Evolutionary conservation across 2,329 filamentous ascomycete species (phyloP).

Genomic region (Malbranchea cinnamomea): DNA sequence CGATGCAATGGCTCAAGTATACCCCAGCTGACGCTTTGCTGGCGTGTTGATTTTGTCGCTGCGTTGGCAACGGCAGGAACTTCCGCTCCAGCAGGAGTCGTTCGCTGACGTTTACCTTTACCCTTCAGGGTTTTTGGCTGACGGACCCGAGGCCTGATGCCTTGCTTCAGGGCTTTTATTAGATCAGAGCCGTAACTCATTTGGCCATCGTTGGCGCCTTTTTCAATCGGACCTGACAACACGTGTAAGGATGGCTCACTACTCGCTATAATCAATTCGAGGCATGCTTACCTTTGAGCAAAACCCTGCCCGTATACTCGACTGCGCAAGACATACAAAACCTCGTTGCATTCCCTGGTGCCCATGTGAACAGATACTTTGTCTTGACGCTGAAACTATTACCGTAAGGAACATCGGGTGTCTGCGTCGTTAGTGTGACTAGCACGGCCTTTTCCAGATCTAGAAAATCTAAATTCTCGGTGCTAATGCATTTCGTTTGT

Average conservation of each 20-base stretch:
- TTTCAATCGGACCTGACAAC: constrained; percentile 75
- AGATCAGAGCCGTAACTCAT: constrained; percentile 67
- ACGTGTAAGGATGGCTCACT: constrained; percentile 17
- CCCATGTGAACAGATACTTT: constrained; percentile 89
- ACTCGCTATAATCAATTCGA: background rate
- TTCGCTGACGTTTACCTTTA: constrained; percentile 48
- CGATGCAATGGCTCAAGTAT: constrained; percentile 62
- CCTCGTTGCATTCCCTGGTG: constrained; percentile 67
- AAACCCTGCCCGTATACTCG: constrained; percentile 96
- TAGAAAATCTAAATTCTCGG: constrained; percentile 65
- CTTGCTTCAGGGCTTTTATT: constrained; percentile 55
- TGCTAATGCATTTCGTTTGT: constrained; percentile 87
- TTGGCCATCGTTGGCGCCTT: constrained; percentile 85
- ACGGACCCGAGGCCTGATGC: constrained; percentile 50
- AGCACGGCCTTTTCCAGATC: constrained; percentile 80
- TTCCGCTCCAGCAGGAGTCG: constrained; percentile 26
- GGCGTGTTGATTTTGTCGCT: constrained; percentile 22
- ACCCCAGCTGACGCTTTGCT: constrained; percentile 51
- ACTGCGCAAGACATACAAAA: constrained; percentile 78
- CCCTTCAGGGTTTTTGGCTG: constrained; percentile 37
- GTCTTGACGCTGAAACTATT: constrained; percentile 88
- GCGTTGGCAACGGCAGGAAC: constrained; percentile 32
- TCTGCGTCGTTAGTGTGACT: constrained; percentile 71
- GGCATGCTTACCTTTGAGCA: constrained; percentile 64
- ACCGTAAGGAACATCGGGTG: constrained; percentile 86